Conservation (phyloP, 441 rosid genomes). For the Erodium trifolium region DNA sequence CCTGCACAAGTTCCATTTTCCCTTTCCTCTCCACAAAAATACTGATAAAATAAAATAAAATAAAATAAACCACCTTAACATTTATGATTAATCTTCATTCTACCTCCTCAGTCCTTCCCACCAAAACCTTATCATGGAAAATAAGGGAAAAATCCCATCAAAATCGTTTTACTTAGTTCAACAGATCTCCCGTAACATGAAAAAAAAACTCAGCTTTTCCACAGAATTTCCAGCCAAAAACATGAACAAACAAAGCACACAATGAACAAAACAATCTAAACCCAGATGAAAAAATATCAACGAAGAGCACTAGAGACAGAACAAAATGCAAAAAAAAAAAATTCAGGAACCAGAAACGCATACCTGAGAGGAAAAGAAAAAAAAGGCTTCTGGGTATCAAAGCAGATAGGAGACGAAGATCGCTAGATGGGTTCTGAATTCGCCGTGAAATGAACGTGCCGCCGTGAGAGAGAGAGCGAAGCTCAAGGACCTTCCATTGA, state of each 20-base stretch:
- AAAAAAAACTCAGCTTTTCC: not conserved
- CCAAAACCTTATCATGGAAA: not conserved
- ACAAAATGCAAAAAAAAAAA: not conserved
- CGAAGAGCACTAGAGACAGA: not conserved
- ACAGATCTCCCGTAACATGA: not conserved
- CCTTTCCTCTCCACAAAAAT: not conserved
- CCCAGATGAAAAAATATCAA: not conserved
- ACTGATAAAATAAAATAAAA: no score
- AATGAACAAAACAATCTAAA: not conserved
- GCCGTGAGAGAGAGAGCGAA: conserved; percentile 10
- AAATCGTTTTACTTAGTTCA: not conserved
- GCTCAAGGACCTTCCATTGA: conserved; percentile 57
- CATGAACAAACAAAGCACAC: not conserved
- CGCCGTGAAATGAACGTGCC: conserved; percentile 20
- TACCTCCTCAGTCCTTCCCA: not conserved
- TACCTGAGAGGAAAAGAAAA: not conserved
- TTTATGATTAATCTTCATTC: not conserved
- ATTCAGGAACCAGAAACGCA: not conserved
- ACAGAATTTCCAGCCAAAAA: not conserved
- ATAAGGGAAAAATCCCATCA: not conserved
- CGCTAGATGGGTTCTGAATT: conserved; percentile 16
- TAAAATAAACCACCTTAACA: not conserved
- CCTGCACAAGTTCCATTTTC: not conserved
- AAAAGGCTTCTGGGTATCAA: not conserved
- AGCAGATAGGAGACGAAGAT: conserved; percentile 11